Evolutionary conservation across 192 early-diverging fungal genomes (phyloP), one percentile per base, ranked within the genome.

Genomic region (Mycoemilia scoparia): DNA sequence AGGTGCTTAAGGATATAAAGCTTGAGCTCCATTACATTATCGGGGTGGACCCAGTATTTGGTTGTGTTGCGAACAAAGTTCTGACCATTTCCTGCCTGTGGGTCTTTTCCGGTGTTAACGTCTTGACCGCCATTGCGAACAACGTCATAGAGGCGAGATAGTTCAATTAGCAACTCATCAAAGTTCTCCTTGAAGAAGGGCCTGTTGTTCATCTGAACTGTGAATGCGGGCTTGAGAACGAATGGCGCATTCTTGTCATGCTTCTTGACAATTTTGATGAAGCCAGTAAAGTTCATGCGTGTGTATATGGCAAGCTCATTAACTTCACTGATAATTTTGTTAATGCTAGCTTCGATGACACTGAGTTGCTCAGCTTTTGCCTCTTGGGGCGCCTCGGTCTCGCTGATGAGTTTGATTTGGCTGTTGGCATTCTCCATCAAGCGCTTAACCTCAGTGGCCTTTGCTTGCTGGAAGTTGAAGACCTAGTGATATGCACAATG

Each of bases 21-120:
- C 52, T 92, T 90, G 45, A 95, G 76, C 57, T 90, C 87, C 49
- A 85, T 75, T 16, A 95, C 77, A 57, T 95, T 88, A 51, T 91
- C 86, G 2, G 75, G 74, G 49, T 93, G 92, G 5, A 96, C 87
- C 86, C 86, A 96, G 67, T 83, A 96, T 49, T 93, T 93, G 41
- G 67, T 74, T 4, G 89, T 86, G 34, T 74, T 71, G 24, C 87
- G 67, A 15, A 87, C 79, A 64, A 87, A 79, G 43, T 72, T 71
- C 51, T 64, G 50, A 28, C 70, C 45, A 40, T 61, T 51, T 21
- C 53, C 32, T 3, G 60, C 41, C 40, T 56, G 54, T 31, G 60
- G 54, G 29, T 56, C 54, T 36, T 57, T 66, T 29, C 35, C 46
- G 18, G 38, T 48, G 16, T 56, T 57, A 45, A 46, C 46, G 16